These are phyloP conservation scores for Paulownia fortunei DNA, from an alignment of 257 asterid genomes.

Conservation along the genomic window DNA sequence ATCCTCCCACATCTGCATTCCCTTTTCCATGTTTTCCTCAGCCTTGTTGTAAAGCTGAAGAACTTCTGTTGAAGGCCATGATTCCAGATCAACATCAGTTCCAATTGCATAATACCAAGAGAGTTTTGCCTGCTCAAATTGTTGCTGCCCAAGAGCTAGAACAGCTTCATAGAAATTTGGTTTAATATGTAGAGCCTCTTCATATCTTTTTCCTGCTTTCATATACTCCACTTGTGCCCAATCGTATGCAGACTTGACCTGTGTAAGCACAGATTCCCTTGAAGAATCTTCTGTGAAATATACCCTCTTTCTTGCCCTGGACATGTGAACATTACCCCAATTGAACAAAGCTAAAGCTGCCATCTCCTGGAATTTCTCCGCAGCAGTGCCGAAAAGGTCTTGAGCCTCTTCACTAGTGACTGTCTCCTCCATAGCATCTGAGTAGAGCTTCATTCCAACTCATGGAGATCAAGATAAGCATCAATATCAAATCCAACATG, in stretches of 20 bases:
- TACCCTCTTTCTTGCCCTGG: slow-evolving; percentile 75
- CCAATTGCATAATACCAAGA: slow-evolving; percentile 76
- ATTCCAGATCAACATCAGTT: slow-evolving; percentile 57
- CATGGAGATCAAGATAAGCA: slow-evolving; percentile 75
- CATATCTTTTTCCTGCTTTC: slow-evolving; percentile 69
- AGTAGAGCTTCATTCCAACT: slow-evolving; percentile 72
- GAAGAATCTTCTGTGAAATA: slow-evolving; percentile 62
- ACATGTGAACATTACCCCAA: slow-evolving; percentile 85
- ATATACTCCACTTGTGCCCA: slow-evolving; percentile 74
- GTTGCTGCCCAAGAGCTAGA: slow-evolving; percentile 79
- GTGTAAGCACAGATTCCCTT: slow-evolving; percentile 51
- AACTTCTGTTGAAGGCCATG: slow-evolving; percentile 67
- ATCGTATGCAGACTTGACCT: slow-evolving; percentile 57
- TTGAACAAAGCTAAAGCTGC: slow-evolving; percentile 88
- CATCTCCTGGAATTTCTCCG: slow-evolving; percentile 84
- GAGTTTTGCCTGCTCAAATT: slow-evolving; percentile 85
- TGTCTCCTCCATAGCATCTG: slow-evolving; percentile 84
- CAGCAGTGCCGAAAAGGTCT: slow-evolving; percentile 60
- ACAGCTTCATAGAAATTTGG: slow-evolving; percentile 75
- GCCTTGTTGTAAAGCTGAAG: slow-evolving; percentile 75
- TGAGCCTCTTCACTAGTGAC: slow-evolving; percentile 89
- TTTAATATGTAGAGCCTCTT: slow-evolving; percentile 70
- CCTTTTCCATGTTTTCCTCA: slow-evolving; percentile 81
- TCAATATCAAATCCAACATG: slow-evolving; percentile 78
- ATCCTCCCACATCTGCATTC: slow-evolving; percentile 83